phyloP scores from a whole-genome alignment of 768 basidiomycete species.

The Kondoa malvinella region DNA sequence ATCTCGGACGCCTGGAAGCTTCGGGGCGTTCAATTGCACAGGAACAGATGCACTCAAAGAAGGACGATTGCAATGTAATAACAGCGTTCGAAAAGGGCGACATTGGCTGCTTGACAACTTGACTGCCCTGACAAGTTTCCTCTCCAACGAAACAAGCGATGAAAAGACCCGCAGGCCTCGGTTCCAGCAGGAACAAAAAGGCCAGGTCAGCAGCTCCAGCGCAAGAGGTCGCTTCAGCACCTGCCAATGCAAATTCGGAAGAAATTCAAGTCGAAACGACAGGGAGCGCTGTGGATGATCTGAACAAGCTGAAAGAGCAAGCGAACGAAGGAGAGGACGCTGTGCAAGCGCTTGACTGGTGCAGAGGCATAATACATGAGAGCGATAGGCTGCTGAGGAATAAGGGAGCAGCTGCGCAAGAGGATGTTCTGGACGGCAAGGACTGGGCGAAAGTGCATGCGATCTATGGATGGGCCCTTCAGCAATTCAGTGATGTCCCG shows the following conservation, averaged over 20 bases:
- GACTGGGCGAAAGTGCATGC: not conserved
- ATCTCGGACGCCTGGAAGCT: too few relatives aligned
- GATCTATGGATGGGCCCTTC: not conserved
- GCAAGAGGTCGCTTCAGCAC: not conserved
- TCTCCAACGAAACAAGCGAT: not conserved
- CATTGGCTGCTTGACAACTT: too few relatives aligned
- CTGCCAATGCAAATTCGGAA: too few relatives aligned
- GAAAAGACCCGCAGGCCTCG: not conserved
- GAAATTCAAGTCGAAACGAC: not conserved
- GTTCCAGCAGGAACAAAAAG: not conserved
- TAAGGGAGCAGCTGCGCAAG: not conserved
- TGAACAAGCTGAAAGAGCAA: not conserved
- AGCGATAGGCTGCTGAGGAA: not conserved
- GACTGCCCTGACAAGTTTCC: too few relatives aligned
- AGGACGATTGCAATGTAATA: too few relatives aligned
- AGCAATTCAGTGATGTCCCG: not conserved
- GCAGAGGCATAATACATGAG: not conserved
- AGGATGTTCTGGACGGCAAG: not conserved
- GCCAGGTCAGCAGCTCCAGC: not conserved
- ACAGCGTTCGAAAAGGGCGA: too few relatives aligned
- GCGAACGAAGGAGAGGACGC: not conserved
- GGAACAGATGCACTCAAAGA: too few relatives aligned
- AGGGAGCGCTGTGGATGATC: not conserved
- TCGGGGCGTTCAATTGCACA: too few relatives aligned
- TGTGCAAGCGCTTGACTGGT: not conserved